Conservation (phyloP, 2,329 filamentous ascomycete species). For the Proliferodiscus dingleyae region DNA sequence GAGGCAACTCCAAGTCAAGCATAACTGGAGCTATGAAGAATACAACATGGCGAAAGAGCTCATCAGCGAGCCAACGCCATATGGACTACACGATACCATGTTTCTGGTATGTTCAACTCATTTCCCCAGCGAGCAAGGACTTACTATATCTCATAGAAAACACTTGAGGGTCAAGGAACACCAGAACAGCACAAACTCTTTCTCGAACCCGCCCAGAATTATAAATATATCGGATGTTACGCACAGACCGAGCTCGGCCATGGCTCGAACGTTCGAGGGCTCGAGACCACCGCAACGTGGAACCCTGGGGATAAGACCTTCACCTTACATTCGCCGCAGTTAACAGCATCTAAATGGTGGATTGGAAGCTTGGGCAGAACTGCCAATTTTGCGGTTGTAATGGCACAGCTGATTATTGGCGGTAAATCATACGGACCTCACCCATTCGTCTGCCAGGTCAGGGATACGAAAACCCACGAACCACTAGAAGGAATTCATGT, state of each 20-base stretch:
- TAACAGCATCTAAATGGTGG: slow-evolving; percentile 82
- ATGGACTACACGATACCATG: slow-evolving; percentile 67
- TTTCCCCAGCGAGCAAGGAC: not conserved
- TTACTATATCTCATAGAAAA: slow-evolving; percentile 43
- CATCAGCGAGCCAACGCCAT: slow-evolving; percentile 68
- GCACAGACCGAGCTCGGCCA: slow-evolving; percentile 78
- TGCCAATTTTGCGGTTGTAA: slow-evolving; percentile 73
- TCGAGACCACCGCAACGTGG: slow-evolving; percentile 51
- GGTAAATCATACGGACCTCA: slow-evolving; percentile 70
- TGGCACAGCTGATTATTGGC: slow-evolving; percentile 67
- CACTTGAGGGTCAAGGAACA: slow-evolving; percentile 65
- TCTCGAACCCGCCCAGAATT: slow-evolving; percentile 62
- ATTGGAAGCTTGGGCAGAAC: slow-evolving; percentile 72
- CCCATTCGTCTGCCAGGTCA: slow-evolving; percentile 72
- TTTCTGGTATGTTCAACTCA: slow-evolving; percentile 47
- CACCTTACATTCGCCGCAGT: slow-evolving; percentile 64
- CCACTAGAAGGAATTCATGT: slow-evolving; percentile 66
- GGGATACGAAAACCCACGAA: slow-evolving; percentile 64
- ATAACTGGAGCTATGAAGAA: slow-evolving; percentile 65
- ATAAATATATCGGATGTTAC: slow-evolving; percentile 73
- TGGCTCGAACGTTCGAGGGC: slow-evolving; percentile 68
- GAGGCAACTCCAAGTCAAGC: slow-evolving; percentile 58
- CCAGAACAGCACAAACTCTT: slow-evolving; percentile 70
- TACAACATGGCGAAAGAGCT: slow-evolving; percentile 61
- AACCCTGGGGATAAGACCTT: slow-evolving; percentile 70